Evolutionary conservation across 2,329 filamentous ascomycete species (phyloP).

Genomic region (Microcyclospora tardicrescens): DNA sequence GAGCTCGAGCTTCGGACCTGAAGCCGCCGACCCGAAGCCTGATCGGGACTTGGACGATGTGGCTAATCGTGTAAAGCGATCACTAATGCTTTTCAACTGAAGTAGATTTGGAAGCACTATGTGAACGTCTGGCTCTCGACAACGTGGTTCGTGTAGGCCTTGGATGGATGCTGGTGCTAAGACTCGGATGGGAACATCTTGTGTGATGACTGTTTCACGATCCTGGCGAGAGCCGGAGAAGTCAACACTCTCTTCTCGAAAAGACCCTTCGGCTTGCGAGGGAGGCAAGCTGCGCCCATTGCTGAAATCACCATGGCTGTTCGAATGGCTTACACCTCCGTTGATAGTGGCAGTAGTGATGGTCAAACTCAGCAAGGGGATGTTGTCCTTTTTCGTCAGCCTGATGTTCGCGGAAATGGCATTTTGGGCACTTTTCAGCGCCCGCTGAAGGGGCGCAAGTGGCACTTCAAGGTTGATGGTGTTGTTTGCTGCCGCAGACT

Average conservation of each 20-base stretch:
- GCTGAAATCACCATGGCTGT: conserved; percentile 11
- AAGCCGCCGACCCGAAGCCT: conserved; percentile 23
- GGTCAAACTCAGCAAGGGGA: conserved; percentile 79
- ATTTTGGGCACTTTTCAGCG: conserved; percentile 76
- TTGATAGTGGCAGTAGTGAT: conserved; percentile 63
- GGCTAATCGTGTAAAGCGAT: conserved; percentile 85
- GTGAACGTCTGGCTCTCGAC: conserved; percentile 84
- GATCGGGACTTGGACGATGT: conserved; percentile 26
- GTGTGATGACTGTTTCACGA: conserved; percentile 82
- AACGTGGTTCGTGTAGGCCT: conserved; percentile 82
- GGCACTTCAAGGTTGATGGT: conserved; percentile 95
- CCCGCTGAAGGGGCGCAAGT: conserved; percentile 72
- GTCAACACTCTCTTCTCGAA: conserved; percentile 15
- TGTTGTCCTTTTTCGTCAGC: conserved; percentile 80
- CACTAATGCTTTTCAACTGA: conserved; percentile 85
- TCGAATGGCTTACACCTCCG: conserved; percentile 29
- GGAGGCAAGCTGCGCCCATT: neutral
- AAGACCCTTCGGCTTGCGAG: conserved; percentile 1
- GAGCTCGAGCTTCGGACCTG: conserved; percentile 59
- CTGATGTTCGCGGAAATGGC: conserved; percentile 72
- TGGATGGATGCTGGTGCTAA: conserved; percentile 74
- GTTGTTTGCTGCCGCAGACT: conserved; percentile 70
- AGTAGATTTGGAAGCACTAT: conserved; percentile 77
- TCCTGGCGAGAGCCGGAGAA: conserved; percentile 48
- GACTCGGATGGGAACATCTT: conserved; percentile 91